Evolutionary conservation across 164 flowering plant genomes (phyloP).

Genomic region (Magnolia kwangsiensis): DNA sequence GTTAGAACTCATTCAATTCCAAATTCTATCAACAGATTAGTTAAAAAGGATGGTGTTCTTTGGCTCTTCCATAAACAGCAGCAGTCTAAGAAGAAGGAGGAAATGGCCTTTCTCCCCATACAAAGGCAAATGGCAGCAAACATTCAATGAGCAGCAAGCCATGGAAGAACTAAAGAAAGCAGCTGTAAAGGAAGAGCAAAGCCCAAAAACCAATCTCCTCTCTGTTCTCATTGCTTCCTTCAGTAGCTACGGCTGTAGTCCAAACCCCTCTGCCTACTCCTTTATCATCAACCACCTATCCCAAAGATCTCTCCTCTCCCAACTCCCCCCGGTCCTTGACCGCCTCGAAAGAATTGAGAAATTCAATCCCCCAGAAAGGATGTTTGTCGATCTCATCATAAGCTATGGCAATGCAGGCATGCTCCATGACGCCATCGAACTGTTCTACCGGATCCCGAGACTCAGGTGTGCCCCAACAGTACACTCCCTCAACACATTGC

Average conservation of each 20-base stretch:
- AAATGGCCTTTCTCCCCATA: conserved; percentile 19
- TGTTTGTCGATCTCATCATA: conserved; percentile 49
- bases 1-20: neutral
- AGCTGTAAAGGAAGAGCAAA: conserved; percentile 7
- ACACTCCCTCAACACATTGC: conserved; percentile 49
- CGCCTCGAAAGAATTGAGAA: conserved; percentile 43
- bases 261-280: conserved; percentile 58
- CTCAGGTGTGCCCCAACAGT: conserved; percentile 70
- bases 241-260: conserved; percentile 37
- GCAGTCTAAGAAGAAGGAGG: conserved; percentile 30
- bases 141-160: conserved; percentile 29
- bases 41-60: neutral
- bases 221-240: conserved; percentile 48
- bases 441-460: conserved; percentile 55
- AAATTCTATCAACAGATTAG: conserved; percentile 12
- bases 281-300: conserved; percentile 46
- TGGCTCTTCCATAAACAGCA: neutral
- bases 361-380: conserved; percentile 52
- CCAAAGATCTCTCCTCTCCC: conserved; percentile 30
- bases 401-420: conserved; percentile 31
- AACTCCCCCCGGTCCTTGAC: conserved; percentile 44
- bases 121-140: conserved; percentile 31
- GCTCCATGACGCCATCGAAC: conserved; percentile 46
- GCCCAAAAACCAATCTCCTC: conserved; percentile 29
- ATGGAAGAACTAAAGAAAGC: conserved; percentile 35